Evolutionary conservation across 805 yeast genomes (phyloP), one percentile per base, ranked within the genome.

Genomic region (Wickerhamiella spandovensis): DNA sequence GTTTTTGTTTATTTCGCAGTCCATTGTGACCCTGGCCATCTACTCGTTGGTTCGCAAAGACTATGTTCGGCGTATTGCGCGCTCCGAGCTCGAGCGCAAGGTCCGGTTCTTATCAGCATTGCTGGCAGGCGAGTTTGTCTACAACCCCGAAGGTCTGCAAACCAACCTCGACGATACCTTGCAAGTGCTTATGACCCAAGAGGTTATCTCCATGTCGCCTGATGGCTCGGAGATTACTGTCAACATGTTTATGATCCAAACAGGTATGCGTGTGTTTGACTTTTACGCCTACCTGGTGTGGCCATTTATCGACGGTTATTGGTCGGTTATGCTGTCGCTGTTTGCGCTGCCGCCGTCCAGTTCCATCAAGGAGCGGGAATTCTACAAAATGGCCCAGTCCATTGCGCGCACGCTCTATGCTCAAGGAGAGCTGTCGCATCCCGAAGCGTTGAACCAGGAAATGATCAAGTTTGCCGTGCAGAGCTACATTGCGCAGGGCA

Each of bases 1-100:
- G 42, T 82, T 77, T 61, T 61, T 77, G 60, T 71, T 78, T 52
- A 73, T 77, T 32, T 69, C 73, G 37, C 75, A 74, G 52, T 70
- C 80, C 25, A 68, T 78, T 50, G 71, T 70, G 3, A 66, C 76
- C 24, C 67, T 73, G 12, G 66, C 70, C 9, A 56, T 70, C 50
- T 67, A 66, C 53, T 61, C 65, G 45, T 58, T 59, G 51, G 53
- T 43, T 46, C 53, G 52, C 25, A 50, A 53, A 22, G 47, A 51
- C 18, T 61, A 57, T 23, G 44, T 45, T 1, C 56, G 54, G 2
- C 48, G 51, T 13, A 58, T 67, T 35, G 52, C 60, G 10, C 51
- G 59, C 46, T 45, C 53, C 15, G 65, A 61, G 17, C 58, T 69
- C 15, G 55, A 57, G 39, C 54, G 54, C 10, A 62, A 64, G 38